phyloP scores from a whole-genome alignment of 75 land plant species.

The Pinus taeda region DNA sequence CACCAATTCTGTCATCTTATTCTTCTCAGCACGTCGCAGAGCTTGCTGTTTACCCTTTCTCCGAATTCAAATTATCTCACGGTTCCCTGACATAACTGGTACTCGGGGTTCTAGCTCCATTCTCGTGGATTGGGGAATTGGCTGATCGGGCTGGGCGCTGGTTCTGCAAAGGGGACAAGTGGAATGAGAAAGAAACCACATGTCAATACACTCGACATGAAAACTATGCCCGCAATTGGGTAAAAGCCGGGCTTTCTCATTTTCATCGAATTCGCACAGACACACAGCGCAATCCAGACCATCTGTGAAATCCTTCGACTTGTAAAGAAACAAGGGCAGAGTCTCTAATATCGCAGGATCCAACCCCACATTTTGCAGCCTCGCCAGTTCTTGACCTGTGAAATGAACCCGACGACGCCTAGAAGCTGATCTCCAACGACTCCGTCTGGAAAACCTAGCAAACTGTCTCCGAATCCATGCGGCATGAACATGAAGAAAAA shows the following conservation, averaged over 20 bases:
- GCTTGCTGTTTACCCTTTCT: too few species aligned
- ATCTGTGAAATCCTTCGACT: not conserved
- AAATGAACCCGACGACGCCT: not conserved
- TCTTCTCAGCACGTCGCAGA: too few species aligned
- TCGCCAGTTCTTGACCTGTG: not conserved
- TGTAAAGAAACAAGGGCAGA: constrained; percentile 48
- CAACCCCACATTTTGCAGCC: constrained; percentile 22
- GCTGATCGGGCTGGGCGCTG: not conserved
- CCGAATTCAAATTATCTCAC: too few species aligned
- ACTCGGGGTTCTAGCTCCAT: too few species aligned
- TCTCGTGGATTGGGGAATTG: too few species aligned
- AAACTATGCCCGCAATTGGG: constrained; percentile 58
- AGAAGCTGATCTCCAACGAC: not conserved
- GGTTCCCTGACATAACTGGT: too few species aligned
- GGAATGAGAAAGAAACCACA: constrained; percentile 58
- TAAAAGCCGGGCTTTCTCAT: constrained; percentile 40
- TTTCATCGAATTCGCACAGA: constrained; percentile 50
- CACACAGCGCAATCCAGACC: constrained; percentile 53
- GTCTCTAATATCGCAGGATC: constrained; percentile 26
- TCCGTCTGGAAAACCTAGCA: not conserved
- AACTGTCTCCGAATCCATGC: constrained; percentile 37
- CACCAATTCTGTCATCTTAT: too few species aligned
- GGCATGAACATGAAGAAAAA: constrained; percentile 34
- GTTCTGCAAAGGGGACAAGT: constrained; percentile 67
- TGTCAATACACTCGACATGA: constrained; percentile 62